These are phyloP conservation scores for Mrakia frigida DNA, from an alignment of 768 basidiomycete genomes.

Conservation along the genomic window DNA sequence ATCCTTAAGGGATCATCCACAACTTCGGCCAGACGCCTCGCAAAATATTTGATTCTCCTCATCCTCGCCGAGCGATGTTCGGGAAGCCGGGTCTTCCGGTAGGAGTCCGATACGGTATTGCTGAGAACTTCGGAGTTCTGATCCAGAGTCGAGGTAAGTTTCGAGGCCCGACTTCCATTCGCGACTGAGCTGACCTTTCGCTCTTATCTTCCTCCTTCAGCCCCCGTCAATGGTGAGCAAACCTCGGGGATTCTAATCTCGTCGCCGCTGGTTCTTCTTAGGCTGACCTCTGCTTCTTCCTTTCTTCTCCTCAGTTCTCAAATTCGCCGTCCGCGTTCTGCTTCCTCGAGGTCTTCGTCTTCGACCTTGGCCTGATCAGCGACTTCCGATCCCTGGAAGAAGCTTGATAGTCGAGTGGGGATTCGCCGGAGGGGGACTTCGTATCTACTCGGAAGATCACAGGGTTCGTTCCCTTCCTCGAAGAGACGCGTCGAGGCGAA, in stretches of 20 bases:
- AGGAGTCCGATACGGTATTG: constrained; percentile 66
- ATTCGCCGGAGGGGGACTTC: constrained; percentile 48
- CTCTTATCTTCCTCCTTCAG: background rate
- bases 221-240: constrained; percentile 50
- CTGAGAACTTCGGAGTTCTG: constrained; percentile 59
- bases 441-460: constrained; percentile 54
- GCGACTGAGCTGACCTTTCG: background rate
- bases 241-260: background rate
- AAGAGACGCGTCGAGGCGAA: too few species aligned
- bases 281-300: constrained; percentile 13
- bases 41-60: constrained; percentile 70
- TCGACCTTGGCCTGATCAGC: constrained; percentile 58
- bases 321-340: constrained; percentile 52
- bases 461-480: constrained; percentile 2
- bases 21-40: constrained; percentile 86
- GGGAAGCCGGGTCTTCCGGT: constrained; percentile 64
- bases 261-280: background rate
- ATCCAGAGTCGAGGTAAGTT: constrained; percentile 25
- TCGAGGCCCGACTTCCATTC: background rate
- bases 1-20: background rate
- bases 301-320: constrained; percentile 44
- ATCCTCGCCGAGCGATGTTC: constrained; percentile 65
- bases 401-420: constrained; percentile 72
- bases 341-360: constrained; percentile 58
- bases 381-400: constrained; percentile 56